A percentile compares a stretch with the other conserved stretches of the same genome.
These are phyloP conservation scores for Echium plantagineum DNA, from an alignment of 257 asterid genomes.

Conservation along the genomic window DNA sequence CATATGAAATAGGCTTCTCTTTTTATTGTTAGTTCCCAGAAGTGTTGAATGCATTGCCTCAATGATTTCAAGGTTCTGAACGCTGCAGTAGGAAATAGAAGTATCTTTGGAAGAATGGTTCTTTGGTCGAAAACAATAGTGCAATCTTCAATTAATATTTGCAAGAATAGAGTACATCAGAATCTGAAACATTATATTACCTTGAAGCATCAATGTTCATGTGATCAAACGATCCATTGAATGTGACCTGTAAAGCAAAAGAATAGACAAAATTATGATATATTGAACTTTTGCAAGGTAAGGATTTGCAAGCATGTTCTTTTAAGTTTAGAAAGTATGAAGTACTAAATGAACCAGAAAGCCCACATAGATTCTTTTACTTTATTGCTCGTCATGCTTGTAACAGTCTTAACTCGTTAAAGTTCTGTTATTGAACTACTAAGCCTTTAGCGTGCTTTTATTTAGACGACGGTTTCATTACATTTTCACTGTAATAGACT, in stretches of 20 bases:
- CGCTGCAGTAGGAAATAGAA: slow-evolving; percentile 40
- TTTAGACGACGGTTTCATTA: neutral
- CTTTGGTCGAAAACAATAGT: neutral
- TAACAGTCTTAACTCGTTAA: too few species aligned
- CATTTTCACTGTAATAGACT: too few species aligned
- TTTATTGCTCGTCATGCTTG: too few species aligned
- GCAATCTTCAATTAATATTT: neutral
- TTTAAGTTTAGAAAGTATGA: neutral
- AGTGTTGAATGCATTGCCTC: slow-evolving; percentile 81
- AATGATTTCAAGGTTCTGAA: slow-evolving; percentile 88
- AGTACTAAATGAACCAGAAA: too few species aligned
- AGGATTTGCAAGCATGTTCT: too few species aligned
- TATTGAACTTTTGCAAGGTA: neutral
- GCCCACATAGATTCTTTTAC: too few species aligned
- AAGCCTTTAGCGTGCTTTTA: neutral
- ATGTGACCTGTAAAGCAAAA: slow-evolving; percentile 56
- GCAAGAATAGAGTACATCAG: slow-evolving; percentile 8
- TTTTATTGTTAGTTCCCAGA: slow-evolving; percentile 62
- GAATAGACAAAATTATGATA: neutral
- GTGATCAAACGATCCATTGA: slow-evolving; percentile 97
- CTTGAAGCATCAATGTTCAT: slow-evolving; percentile 95
- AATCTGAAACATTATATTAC: slow-evolving; percentile 26
- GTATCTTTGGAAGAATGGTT: neutral
- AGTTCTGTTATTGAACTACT: neutral
- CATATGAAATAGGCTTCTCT: slow-evolving; percentile 91